These are phyloP conservation scores for Phytopythium kandeliae DNA, from an alignment of 352 stramenopile genomes.

Conservation along the genomic window DNA sequence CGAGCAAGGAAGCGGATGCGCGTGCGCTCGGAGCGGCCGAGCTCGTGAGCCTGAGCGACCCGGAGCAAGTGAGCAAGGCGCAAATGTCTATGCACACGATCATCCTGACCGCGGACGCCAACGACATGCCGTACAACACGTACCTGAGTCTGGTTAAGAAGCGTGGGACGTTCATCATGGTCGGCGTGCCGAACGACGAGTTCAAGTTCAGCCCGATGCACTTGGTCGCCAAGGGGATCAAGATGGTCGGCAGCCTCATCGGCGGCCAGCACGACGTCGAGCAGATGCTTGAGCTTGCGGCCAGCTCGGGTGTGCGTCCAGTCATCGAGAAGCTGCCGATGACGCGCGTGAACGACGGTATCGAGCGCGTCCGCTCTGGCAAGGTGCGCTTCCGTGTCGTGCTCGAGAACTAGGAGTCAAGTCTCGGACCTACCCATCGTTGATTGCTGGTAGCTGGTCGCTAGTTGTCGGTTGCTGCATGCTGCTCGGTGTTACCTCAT, in stretches of 20 bases:
- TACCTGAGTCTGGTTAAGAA: conserved; percentile 20
- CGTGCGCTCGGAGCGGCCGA: conserved; percentile 33
- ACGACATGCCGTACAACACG: conserved; percentile 26
- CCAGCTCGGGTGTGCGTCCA: conserved; percentile 34
- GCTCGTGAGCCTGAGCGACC: conserved; percentile 49
- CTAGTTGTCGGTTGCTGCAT: too few relatives aligned
- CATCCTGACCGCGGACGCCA: conserved; percentile 56
- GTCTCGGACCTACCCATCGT: neutral
- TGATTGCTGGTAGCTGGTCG: too few relatives aligned
- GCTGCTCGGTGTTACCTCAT: too few relatives aligned
- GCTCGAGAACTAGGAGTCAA: conserved; percentile 20
- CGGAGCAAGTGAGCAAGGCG: conserved; percentile 28
- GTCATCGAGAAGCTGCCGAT: conserved; percentile 42
- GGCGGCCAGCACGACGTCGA: conserved; percentile 62
- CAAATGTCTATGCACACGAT: conserved; percentile 43
- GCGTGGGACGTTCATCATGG: conserved; percentile 56
- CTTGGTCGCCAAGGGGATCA: conserved; percentile 36
- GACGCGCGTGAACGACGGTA: conserved; percentile 26
- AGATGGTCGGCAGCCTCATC: conserved; percentile 68
- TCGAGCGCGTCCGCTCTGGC: conserved; percentile 23
- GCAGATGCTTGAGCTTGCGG: conserved; percentile 77
- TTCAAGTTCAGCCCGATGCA: conserved; percentile 47
- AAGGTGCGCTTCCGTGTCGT: conserved; percentile 40
- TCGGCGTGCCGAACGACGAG: conserved; percentile 58
- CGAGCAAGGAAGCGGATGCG: conserved; percentile 41